phyloP scores from a whole-genome alignment of 345 rosid species.

The Linum tenue region DNA sequence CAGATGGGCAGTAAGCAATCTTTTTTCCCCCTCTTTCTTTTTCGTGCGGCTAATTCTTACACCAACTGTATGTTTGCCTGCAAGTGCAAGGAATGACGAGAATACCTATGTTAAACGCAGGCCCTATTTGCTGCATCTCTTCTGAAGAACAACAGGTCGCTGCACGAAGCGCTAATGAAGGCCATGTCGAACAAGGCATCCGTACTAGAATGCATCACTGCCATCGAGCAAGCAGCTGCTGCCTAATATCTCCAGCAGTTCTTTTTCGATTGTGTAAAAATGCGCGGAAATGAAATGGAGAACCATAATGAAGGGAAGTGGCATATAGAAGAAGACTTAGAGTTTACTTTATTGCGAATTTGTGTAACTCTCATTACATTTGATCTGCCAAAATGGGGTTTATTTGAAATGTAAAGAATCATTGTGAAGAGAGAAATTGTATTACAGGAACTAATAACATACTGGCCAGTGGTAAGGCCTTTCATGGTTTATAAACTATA shows the following conservation, averaged over 20 bases:
- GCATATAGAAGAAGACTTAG: too few relatives aligned
- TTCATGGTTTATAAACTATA: constrained; percentile 46
- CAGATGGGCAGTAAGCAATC: constrained; percentile 81
- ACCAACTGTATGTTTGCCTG: neutral
- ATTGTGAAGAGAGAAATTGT: too few relatives aligned
- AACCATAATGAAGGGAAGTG: too few relatives aligned
- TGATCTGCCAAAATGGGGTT: too few relatives aligned
- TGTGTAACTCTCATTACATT: too few relatives aligned
- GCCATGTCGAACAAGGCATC: constrained; percentile 71
- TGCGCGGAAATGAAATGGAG: too few relatives aligned
- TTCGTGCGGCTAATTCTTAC: neutral
- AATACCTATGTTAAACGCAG: constrained; percentile 25
- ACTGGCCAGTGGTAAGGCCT: constrained; percentile 4
- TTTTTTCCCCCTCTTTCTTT: neutral
- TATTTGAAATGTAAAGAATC: too few relatives aligned
- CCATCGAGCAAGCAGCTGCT: constrained; percentile 52
- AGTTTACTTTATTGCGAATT: too few relatives aligned
- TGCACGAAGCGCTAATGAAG: constrained; percentile 64
- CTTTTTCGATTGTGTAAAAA: too few relatives aligned
- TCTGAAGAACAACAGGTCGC: constrained; percentile 58
- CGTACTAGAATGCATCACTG: constrained; percentile 69
- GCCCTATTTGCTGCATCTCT: constrained; percentile 74
- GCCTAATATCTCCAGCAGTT: too few relatives aligned
- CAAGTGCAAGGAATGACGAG: neutral
- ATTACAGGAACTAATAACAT: too few relatives aligned